Evolutionary conservation across 176 grass and related monocot species (phyloP), one percentile per base, ranked within the genome.

Genomic region (Triticum monococcum): DNA sequence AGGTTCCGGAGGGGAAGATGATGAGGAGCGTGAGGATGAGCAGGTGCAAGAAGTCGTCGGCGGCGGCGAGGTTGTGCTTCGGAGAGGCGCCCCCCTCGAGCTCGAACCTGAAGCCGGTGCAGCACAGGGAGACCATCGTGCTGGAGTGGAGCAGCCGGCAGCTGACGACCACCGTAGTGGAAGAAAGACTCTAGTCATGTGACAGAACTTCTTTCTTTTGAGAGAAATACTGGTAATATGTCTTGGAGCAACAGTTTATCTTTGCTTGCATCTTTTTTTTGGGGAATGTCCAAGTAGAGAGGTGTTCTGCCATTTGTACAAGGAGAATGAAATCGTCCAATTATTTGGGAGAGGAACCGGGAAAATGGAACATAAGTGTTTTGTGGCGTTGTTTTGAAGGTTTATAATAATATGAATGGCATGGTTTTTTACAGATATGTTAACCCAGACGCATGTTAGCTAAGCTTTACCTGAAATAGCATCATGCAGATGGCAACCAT

Each of bases 81-180:
- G 37, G 38, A 64, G 82, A 78, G 65, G 78, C 57, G 5, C 0
- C 59, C 5, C 1, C 23, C 0, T 68, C 67, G 56, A 59, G 56
- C 7, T 22, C 54, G 54, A 57, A 8, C 68, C 65, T 68, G 56
- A 89, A 84, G 86, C 54, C 41, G 24, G 90, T 97, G 61, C 95
- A 97, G 66, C 95, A 97, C 78, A 94, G 86, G 78, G 90, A 94
- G n/a, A 97, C 95, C 35, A 50, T 94, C 22, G 87, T 97, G 73
- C 31, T 97, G 57, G 92, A 97, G 80, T 92, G 92, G 95, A 91
- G 78, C 71, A 86, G 81, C 60, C 89, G 63, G 64, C 79, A 80
- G 64, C 40, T 92, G 38, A 85, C 62, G 57, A 92, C 95, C 75
- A 71, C 95, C 16, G 73, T 91, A 45, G 87, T 91, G 56, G 89